Base-by-base conservation (phyloP, 1,139 yeast genomes). In the Kazachstania sp. region DNA sequence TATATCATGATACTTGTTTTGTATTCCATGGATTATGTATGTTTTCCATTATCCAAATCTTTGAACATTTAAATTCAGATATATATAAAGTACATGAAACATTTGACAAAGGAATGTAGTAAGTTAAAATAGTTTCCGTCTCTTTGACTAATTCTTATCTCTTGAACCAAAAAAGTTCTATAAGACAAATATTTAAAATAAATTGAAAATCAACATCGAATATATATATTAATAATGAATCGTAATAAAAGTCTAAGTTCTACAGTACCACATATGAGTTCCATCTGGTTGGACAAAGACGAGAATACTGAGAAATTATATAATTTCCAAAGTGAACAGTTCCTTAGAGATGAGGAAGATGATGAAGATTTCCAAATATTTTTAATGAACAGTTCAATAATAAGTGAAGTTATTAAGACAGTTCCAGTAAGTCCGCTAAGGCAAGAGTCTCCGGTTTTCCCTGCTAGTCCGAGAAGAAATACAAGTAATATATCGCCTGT, bases 211-310 rank as follows among this genome's bases (percentile, higher is more conserved):
- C 9, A 38, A 26, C 19, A 6, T 18, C n/a, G 11, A 26, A 19
- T 26, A 38, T n/a, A 38, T 12, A n/a, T 20, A 38, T 15, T 15
- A 29, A 39, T 11, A 13, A 39, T 39, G 42, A 39, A 39, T 31
- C 20, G n/a, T 15, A 29, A 28, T 3, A 18, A 15, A 19, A 40
- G 11, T 31, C 19, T 8, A 32, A 9, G 42, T 20, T 36, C 43
- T 36, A 45, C 6, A 30, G 45, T 57, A 38, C 64, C 65, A 18
- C 63, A 57, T 45, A 67, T 67, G 66, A 64, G 63, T 46, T 68
- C 71, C 30, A 67, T 67, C 44, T 68, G 71, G 71, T 48, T 68
- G 29, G 71, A 67, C 45, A 71, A 68, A 30, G 70, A 65, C 40
- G 54, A 60, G 41, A 63, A 58, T 37, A 55, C 57, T 19, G 65